Evolutionary conservation across 371 early-diverging fungal species (phyloP).

Genomic region (Apophysomyces variabilis): DNA sequence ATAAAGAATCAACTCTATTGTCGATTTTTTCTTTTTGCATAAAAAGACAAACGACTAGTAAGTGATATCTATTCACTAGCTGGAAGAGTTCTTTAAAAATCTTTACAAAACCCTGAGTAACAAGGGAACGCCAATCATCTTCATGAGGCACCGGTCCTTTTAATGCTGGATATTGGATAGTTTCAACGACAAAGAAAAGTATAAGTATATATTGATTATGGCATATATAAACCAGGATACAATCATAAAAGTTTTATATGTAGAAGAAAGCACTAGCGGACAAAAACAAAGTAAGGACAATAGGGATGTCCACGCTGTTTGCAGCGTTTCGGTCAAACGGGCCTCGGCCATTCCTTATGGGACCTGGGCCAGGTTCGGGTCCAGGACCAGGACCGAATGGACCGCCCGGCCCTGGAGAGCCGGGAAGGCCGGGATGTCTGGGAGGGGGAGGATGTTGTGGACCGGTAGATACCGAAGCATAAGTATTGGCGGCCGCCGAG

Average conservation of each 20-base stretch:
- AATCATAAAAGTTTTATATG: background rate
- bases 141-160: too few relatives aligned
- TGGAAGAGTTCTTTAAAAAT: too few relatives aligned
- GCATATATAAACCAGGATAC: conserved; percentile 2
- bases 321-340: background rate
- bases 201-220: background rate
- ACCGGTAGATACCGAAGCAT: background rate
- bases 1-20: too few relatives aligned
- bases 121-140: too few relatives aligned
- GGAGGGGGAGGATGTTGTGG: background rate
- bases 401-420: background rate
- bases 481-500: background rate
- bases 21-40: too few relatives aligned
- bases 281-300: conserved; percentile 8
- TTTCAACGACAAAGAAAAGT: background rate
- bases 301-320: conserved; percentile 5
- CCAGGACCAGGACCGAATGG: conserved; percentile 1
- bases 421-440: background rate
- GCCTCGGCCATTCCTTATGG: background rate
- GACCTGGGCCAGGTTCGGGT: background rate
- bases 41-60: too few relatives aligned
- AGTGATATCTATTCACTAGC: too few relatives aligned
- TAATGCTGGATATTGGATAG: too few relatives aligned
- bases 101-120: too few relatives aligned
- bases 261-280: background rate